phyloP scores from a whole-genome alignment of 306 rosid genomes.

The Carpinus viminea region DNA sequence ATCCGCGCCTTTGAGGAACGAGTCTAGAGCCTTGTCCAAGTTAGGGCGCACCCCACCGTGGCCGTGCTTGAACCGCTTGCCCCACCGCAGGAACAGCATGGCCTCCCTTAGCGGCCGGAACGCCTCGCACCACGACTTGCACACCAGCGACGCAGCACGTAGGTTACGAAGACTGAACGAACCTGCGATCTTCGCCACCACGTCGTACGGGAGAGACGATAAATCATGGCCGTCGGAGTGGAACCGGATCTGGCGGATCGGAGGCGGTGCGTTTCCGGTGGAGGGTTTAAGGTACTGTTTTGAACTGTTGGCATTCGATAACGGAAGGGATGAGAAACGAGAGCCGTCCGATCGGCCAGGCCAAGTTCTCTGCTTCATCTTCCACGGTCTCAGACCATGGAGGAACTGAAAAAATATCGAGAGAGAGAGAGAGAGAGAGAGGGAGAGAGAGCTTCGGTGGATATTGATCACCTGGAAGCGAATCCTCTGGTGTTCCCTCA shows the following conservation, averaged over 20 bases:
- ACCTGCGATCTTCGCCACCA: conserved; percentile 53
- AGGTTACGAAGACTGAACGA: conserved; percentile 61
- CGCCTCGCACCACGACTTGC: conserved; percentile 79
- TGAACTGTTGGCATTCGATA: conserved; percentile 15
- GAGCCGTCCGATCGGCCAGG: conserved; percentile 43
- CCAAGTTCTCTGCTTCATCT: conserved; percentile 58
- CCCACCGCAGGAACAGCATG: conserved; percentile 60
- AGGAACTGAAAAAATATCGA: too few species aligned
- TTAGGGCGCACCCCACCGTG: conserved; percentile 46
- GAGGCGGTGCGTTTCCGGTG: not conserved
- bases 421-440: not conserved
- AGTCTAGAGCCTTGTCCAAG: conserved; percentile 62
- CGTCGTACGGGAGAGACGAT: conserved; percentile 71
- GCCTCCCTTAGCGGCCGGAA: conserved; percentile 71
- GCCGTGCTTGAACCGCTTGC: conserved; percentile 88
- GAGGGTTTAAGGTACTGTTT: not conserved
- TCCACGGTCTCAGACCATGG: not conserved
- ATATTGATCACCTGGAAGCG: too few species aligned
- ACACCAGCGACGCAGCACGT: conserved; percentile 63
- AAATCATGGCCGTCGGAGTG: conserved; percentile 35
- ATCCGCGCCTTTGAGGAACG: conserved; percentile 66
- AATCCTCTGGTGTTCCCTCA: not conserved
- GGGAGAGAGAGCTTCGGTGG: not conserved
- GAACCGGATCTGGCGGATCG: conserved; percentile 26
- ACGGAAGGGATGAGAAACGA: conserved; percentile 49